A percentile compares a stretch with the other conserved stretches of the same genome.
Conservation (phyloP, 176 grass and related monocot genomes). For the Poa pratensis region DNA sequence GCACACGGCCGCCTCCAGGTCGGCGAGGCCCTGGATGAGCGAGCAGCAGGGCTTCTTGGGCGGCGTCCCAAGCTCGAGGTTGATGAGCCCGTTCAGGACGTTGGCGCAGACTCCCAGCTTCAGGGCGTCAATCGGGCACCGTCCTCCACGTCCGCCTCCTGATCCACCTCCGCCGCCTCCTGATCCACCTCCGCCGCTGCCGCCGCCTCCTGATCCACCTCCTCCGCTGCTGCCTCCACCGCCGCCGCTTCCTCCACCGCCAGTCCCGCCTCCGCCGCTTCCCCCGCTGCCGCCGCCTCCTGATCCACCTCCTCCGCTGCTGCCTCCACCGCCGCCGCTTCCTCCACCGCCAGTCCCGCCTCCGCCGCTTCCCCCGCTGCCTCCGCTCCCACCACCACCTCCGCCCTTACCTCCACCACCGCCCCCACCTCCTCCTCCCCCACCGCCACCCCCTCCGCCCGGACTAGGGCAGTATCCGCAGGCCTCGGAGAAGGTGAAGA, state of each 20-base stretch:
- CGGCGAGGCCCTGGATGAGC: constrained; percentile 69
- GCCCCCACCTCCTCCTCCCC: neutral
- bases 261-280: rapidly evolving
- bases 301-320: rapidly evolving
- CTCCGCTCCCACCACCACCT: neutral
- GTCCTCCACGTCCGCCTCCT: rapidly evolving
- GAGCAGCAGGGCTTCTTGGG: constrained; percentile 68
- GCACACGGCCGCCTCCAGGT: constrained; percentile 79
- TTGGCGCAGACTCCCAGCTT: constrained; percentile 82
- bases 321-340: rapidly evolving
- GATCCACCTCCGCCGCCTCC: neutral
- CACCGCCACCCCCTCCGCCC: neutral
- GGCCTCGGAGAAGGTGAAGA: constrained; percentile 59
- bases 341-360: neutral
- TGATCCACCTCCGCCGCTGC: rapidly evolving
- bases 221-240: neutral
- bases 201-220: neutral
- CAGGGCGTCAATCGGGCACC: constrained; percentile 68
- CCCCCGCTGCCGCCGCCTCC: neutral
- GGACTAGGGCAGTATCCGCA: constrained; percentile 60
- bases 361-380: neutral
- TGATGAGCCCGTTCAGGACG: constrained; percentile 75
- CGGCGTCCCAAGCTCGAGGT: constrained; percentile 65
- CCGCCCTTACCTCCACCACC: neutral
- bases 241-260: neutral